These are phyloP conservation scores for Populus alba DNA, from an alignment of 345 rosid genomes.

Conservation along the genomic window DNA sequence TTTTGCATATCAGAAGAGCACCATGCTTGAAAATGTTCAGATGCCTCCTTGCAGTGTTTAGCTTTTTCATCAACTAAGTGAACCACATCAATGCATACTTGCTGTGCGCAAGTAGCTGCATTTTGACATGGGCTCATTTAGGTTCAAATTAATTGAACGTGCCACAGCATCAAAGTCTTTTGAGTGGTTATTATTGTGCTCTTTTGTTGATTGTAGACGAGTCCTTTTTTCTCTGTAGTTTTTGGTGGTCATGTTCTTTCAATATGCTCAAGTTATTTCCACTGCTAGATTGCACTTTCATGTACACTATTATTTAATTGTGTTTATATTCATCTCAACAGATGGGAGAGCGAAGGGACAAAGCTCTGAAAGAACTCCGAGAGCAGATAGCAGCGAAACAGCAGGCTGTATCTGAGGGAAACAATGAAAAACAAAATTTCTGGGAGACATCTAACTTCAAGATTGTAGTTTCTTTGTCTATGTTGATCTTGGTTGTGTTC, in stretches of 20 bases:
- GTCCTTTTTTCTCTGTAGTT: not conserved
- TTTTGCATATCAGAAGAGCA: not conserved
- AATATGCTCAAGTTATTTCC: not conserved
- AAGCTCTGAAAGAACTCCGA: constrained; percentile 63
- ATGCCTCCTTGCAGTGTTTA: not conserved
- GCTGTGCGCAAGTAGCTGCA: not conserved
- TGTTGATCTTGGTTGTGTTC: constrained; percentile 73
- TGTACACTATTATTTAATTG: not conserved
- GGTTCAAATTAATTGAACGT: not conserved
- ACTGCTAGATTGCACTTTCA: not conserved
- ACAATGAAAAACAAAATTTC: constrained; percentile 52
- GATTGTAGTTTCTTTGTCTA: constrained; percentile 76
- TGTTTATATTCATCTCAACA: constrained; percentile 25
- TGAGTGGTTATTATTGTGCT: not conserved
- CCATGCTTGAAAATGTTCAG: not conserved
- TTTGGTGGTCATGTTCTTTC: not conserved
- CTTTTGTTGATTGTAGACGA: not conserved
- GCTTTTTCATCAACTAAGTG: not conserved
- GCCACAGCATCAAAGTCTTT: not conserved
- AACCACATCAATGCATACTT: not conserved
- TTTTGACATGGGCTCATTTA: not conserved
- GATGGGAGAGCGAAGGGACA: constrained; percentile 85
- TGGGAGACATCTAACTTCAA: constrained; percentile 88
- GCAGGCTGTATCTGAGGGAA: constrained; percentile 22
- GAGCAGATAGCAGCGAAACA: constrained; percentile 59